A percentile compares a stretch with the other conserved stretches of the same genome.
Evolutionary conservation across 2,329 filamentous ascomycete species (phyloP).

Genomic region (Talaromyces pinophilus): DNA sequence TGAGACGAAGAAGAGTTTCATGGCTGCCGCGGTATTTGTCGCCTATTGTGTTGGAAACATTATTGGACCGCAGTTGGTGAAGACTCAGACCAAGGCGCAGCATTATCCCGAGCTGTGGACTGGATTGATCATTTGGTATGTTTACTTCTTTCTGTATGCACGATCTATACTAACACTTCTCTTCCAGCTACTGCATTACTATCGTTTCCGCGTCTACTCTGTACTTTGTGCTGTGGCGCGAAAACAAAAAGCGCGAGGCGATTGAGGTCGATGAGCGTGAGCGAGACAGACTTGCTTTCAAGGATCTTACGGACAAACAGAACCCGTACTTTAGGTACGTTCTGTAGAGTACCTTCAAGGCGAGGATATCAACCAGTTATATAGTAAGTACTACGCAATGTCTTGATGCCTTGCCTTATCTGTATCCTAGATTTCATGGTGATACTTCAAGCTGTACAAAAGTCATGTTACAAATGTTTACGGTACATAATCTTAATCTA

Average conservation of each 20-base stretch:
- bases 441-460: neutral
- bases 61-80: slow-evolving; percentile 70
- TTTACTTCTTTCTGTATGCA: slow-evolving; percentile 10
- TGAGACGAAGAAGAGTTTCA: slow-evolving; percentile 75
- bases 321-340: slow-evolving; percentile 68
- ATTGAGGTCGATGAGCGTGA: slow-evolving; percentile 60
- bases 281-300: slow-evolving; percentile 65
- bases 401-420: too few relatives aligned
- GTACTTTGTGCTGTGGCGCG: slow-evolving; percentile 60
- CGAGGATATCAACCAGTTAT: too few relatives aligned
- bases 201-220: slow-evolving; percentile 59
- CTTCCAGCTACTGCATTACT: slow-evolving; percentile 48
- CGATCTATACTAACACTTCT: too few relatives aligned
- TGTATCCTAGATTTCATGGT: neutral
- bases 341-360: slow-evolving; percentile 33
- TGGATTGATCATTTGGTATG: slow-evolving; percentile 64
- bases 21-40: slow-evolving; percentile 72
- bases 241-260: slow-evolving; percentile 57
- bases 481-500: neutral
- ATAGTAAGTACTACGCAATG: too few relatives aligned
- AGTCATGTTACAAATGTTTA: neutral
- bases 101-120: slow-evolving; percentile 74
- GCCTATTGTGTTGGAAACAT: slow-evolving; percentile 77
- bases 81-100: slow-evolving; percentile 61
- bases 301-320: slow-evolving; percentile 68